Base-by-base conservation (phyloP, 2,329 filamentous ascomycete genomes). In the Byssothecium circinans region DNA sequence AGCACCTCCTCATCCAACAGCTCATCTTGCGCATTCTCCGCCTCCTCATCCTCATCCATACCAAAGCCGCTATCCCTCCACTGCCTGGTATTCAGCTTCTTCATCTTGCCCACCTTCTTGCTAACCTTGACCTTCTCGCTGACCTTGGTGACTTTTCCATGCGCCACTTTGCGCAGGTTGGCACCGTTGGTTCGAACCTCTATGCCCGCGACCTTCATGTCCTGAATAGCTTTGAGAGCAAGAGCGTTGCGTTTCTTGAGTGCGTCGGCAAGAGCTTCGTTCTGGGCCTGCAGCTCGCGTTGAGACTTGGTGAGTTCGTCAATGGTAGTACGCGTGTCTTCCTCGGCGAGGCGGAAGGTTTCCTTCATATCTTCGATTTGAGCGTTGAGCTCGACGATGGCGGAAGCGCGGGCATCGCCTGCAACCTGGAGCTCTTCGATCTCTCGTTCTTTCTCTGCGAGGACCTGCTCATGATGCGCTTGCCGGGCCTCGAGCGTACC, bases 381-480 rank as follows among this genome's bases (percentile, higher is more conserved):
- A 7, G 56, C 53, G 15, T 66, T 55, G 12, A 74, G 57, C 3
- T 50, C 53, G 2, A 56, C 55, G 32, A 75, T 67, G 41, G 57
- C 61, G 22, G 63, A 63, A 1, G 57, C 60, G 14, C 67, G 67
- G 11, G 63, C 59, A 15, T 67, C 65, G 19, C 67, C 67, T 6
- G 72, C 44, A 11, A 68, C 36, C 8, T 58, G 61, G n/a, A 69
- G 67, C 12, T 68, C 67, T 29, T 68, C 60, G 18, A 71, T 62
- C 44, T 71, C 60, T 23, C 44, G 37, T 17, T 53, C 52, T 53
- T 62, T 66, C 32, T 67, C 61, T 14, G 50, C 47, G 20, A 72
- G 43, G 7, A 50, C 43, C 12, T 56, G 50, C 8, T 62, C 58
- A 43, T 68, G 59, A 37, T 70, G 62, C 5, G 44, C 42, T 1